Conservation (phyloP, 148 eudicot genomes). For the Drosera capensis region DNA sequence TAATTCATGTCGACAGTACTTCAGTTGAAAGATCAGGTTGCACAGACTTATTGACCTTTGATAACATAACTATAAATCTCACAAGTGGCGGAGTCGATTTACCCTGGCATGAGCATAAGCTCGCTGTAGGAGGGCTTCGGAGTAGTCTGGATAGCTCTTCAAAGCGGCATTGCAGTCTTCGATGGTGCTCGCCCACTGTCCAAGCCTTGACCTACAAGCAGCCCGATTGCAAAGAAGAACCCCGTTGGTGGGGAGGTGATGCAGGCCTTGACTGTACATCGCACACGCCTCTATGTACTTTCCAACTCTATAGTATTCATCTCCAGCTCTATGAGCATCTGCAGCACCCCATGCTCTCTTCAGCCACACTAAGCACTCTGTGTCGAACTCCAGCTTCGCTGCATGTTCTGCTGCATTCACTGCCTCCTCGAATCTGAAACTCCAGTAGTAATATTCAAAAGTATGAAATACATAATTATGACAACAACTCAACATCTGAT, state of each 20-base stretch:
- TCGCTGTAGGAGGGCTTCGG: constrained; percentile 28
- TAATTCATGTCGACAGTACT: too few species aligned
- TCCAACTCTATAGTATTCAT: constrained; percentile 19
- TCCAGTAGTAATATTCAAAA: too few species aligned
- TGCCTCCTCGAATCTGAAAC: constrained; percentile 35
- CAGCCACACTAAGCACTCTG: constrained; percentile 13
- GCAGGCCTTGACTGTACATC: constrained; percentile 34
- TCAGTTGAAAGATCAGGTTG: too few species aligned
- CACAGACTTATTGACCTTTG: too few species aligned
- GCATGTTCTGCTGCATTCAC: constrained; percentile 26
- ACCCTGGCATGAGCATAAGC: constrained; percentile 14
- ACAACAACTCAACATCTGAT: not conserved
- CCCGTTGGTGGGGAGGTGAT: constrained; percentile 17
- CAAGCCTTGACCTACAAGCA: constrained; percentile 29
- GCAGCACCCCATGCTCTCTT: constrained; percentile 17
- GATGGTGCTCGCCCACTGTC: constrained; percentile 28
- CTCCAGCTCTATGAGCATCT: constrained; percentile 12
- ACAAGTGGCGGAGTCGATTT: too few species aligned
- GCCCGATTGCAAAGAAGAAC: constrained; percentile 36
- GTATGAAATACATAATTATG: too few species aligned
- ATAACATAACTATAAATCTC: too few species aligned
- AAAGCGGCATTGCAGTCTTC: constrained; percentile 35
- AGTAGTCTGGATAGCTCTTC: constrained; percentile 23
- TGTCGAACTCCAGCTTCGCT: constrained; percentile 18
- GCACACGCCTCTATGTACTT: constrained; percentile 25